Conservation (phyloP, 805 yeast genomes). For the Suhomyces kilbournensis region DNA sequence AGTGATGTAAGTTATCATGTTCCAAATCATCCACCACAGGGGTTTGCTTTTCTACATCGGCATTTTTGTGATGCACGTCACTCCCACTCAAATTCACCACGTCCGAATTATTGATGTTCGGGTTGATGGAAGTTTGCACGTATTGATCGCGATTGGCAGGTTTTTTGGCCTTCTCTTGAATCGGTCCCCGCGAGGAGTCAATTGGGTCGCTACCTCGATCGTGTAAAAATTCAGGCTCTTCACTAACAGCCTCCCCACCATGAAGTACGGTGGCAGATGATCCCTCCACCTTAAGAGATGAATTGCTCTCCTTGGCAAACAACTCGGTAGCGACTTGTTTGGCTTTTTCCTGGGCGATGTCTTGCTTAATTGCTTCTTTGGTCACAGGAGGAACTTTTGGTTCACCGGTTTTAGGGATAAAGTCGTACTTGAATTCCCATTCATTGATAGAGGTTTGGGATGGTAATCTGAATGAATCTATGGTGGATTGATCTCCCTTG, state of each 20-base stretch:
- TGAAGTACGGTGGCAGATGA: constrained; percentile 39
- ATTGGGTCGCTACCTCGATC: constrained; percentile 38
- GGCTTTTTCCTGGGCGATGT: constrained; percentile 42
- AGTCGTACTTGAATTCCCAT: constrained; percentile 50
- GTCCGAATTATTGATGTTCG: constrained; percentile 35
- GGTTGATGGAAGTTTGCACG: constrained; percentile 40
- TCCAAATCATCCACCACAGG: constrained; percentile 38
- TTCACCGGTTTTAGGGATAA: constrained; percentile 37
- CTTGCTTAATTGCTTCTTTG: constrained; percentile 49
- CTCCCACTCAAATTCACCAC: constrained; percentile 36
- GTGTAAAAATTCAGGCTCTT: constrained; percentile 38
- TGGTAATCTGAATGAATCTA: constrained; percentile 55
- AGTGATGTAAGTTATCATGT: constrained; percentile 24
- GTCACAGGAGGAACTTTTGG: constrained; percentile 46
- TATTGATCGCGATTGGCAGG: constrained; percentile 40
- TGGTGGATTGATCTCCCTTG: constrained; percentile 57
- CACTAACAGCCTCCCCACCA: constrained; percentile 40
- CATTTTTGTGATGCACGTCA: constrained; percentile 34
- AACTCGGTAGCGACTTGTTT: constrained; percentile 37
- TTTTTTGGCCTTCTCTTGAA: constrained; percentile 17
- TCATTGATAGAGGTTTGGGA: constrained; percentile 44
- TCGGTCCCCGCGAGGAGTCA: constrained; percentile 16
- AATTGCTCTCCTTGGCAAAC: constrained; percentile 30
- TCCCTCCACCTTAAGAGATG: constrained; percentile 44
- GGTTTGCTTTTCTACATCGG: constrained; percentile 26